Evolutionary conservation across 2,329 filamentous ascomycete species (phyloP).

Genomic region (Colletotrichum sp.): DNA sequence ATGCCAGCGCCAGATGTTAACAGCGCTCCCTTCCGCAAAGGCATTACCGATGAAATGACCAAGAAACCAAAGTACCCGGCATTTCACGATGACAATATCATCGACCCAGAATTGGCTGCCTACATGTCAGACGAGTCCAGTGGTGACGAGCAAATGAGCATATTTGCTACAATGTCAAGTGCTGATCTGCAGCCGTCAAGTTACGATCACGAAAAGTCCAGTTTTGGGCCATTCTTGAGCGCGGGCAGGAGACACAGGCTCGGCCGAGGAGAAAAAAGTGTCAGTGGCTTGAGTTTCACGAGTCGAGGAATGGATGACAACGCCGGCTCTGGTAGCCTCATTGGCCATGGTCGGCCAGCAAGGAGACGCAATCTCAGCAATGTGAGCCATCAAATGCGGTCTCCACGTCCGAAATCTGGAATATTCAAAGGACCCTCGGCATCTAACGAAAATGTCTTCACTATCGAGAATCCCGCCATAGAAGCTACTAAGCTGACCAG

Average conservation of each 20-base stretch:
- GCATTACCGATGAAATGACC: constrained; percentile 67
- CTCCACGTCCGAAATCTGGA: constrained; percentile 68
- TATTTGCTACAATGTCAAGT: constrained; percentile 78
- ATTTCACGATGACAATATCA: constrained; percentile 99
- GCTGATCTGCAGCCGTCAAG: constrained; percentile 67
- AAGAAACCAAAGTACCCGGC: constrained; percentile 76
- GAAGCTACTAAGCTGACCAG: constrained; percentile 63
- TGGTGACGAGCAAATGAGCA: constrained; percentile 88
- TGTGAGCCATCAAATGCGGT: constrained; percentile 76
- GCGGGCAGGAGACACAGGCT: constrained; percentile 77
- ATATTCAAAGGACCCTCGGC: constrained; percentile 61
- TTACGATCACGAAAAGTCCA: constrained; percentile 76
- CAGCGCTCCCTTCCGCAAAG: constrained; percentile 84
- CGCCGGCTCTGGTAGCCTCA: constrained; percentile 58
- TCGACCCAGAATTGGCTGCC: constrained; percentile 92
- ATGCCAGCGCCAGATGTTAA: constrained; percentile 69
- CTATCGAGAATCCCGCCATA: constrained; percentile 49
- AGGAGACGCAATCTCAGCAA: constrained; percentile 85
- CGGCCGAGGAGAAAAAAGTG: constrained; percentile 77
- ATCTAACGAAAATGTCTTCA: constrained; percentile 54
- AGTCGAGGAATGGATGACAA: constrained; percentile 73
- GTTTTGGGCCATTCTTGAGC: constrained; percentile 74
- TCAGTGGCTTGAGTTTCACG: constrained; percentile 71
- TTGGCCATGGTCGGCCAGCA: constrained; percentile 64
- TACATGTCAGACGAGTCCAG: constrained; percentile 97